These are phyloP conservation scores for Thermothielavioides terrestris DNA, from an alignment of 495 filamentous ascomycete genomes.

Conservation along the genomic window DNA sequence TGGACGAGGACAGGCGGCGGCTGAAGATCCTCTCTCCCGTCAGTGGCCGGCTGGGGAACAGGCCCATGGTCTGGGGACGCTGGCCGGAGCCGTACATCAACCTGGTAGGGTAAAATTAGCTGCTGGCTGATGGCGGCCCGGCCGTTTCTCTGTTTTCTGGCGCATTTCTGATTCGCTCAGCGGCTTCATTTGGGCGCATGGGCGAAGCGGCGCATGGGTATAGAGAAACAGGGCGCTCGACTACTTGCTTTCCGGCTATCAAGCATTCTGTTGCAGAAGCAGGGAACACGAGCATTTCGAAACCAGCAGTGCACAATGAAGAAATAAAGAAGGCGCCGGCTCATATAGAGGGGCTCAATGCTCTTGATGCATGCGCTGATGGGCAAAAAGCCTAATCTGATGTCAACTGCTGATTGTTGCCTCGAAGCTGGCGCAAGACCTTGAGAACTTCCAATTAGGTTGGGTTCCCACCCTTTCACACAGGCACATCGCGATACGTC, in stretches of 20 bases:
- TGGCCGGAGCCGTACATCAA: conserved; percentile 49
- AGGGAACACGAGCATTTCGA: too few species aligned
- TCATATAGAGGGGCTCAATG: too few species aligned
- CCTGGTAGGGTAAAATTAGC: conserved; percentile 38
- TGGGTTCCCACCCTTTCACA: too few species aligned
- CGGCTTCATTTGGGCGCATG: background rate
- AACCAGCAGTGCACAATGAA: too few species aligned
- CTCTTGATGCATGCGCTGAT: too few species aligned
- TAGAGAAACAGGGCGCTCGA: too few species aligned
- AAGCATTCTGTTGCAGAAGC: background rate
- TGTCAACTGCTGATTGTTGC: too few species aligned
- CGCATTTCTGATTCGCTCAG: background rate
- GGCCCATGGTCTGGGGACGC: conserved; percentile 60
- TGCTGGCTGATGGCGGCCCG: background rate
- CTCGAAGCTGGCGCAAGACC: too few species aligned
- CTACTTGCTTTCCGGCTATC: background rate
- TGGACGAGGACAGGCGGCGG: conserved; percentile 76
- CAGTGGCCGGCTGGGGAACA: conserved; percentile 64
- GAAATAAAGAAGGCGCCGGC: too few species aligned
- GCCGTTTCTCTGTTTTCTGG: background rate
- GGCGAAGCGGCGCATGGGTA: too few species aligned
- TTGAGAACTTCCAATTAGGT: too few species aligned
- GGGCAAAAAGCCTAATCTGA: too few species aligned
- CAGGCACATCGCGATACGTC: conserved; percentile 20
- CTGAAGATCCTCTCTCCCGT: conserved; percentile 76